Evolutionary conservation across 2,329 filamentous ascomycete genomes (phyloP).

Genomic region (Cadophora sp.): DNA sequence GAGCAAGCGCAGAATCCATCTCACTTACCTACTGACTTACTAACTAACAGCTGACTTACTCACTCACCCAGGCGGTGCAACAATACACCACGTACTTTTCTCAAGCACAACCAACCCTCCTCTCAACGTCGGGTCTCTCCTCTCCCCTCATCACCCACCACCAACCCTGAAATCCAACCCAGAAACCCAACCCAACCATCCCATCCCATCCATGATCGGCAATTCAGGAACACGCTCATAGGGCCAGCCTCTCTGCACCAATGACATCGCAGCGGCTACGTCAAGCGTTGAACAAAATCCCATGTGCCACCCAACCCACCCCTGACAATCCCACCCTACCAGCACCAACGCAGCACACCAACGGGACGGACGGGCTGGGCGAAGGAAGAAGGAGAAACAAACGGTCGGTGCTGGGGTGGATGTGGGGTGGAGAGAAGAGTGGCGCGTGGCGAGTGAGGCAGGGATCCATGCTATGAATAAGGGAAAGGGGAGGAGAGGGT

Average conservation of each 20-base stretch:
- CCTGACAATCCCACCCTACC: conserved; percentile 2
- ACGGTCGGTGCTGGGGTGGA: neutral
- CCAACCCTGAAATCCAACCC: neutral
- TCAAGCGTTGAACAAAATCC: neutral
- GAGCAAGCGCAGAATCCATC: too few species aligned
- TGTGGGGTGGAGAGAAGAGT: neutral
- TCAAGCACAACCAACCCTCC: neutral
- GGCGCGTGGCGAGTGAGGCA: conserved; percentile 6
- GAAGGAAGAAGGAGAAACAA: neutral
- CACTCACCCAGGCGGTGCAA: neutral
- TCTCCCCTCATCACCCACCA: neutral
- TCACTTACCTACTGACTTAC: neutral
- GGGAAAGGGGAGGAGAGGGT: too few species aligned
- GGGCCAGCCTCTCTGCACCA: conserved; percentile 12
- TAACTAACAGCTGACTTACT: neutral
- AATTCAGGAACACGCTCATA: conserved; percentile 19
- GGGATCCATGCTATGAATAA: too few species aligned
- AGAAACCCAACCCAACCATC: neutral
- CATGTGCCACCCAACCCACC: conserved; percentile 2
- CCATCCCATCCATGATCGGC: conserved; percentile 3
- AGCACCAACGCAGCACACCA: neutral
- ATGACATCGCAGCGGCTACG: conserved; percentile 13
- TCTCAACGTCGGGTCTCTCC: neutral
- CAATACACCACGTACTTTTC: neutral
- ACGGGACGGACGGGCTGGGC: conserved; percentile 1